These are phyloP conservation scores for Verticillium klebahnii DNA, from an alignment of 2,329 filamentous ascomycete genomes.

Conservation along the genomic window DNA sequence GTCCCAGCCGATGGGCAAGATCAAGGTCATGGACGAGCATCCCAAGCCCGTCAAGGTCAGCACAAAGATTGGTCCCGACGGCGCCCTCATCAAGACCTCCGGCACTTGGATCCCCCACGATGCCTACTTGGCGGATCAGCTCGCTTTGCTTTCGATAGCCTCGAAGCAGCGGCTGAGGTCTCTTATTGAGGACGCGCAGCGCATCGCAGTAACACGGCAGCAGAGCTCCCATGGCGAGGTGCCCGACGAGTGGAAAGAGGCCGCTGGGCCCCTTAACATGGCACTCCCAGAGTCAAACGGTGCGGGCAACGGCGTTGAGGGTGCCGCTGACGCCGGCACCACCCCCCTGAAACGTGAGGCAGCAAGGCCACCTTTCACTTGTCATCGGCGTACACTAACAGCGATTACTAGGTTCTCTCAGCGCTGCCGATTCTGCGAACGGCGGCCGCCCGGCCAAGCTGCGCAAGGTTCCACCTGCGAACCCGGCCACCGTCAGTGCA, in stretches of 20 bases:
- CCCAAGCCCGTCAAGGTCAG: conserved; percentile 49
- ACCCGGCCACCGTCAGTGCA: conserved; percentile 36
- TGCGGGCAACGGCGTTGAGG: conserved; percentile 28
- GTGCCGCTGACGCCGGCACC: conserved; percentile 48
- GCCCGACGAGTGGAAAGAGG: conserved; percentile 69
- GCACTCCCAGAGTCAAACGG: conserved; percentile 8
- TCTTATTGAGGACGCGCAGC: conserved; percentile 72
- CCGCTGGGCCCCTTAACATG: conserved; percentile 53
- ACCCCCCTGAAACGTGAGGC: conserved; percentile 58
- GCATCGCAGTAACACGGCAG: conserved; percentile 66
- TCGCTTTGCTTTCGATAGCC: conserved; percentile 77
- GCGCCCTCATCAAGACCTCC: conserved; percentile 56
- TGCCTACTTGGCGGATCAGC: conserved; percentile 72
- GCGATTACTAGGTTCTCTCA: conserved; percentile 21
- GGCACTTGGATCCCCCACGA: conserved; percentile 72
- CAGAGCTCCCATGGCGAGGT: conserved; percentile 75
- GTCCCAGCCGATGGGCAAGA: conserved; percentile 38
- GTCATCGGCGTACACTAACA: conserved; percentile 1
- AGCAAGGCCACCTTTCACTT: conserved; percentile 4
- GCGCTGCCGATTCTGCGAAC: conserved; percentile 25
- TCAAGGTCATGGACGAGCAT: conserved; percentile 45
- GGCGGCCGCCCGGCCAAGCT: conserved; percentile 41
- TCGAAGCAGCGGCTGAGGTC: conserved; percentile 74
- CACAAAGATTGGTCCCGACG: conserved; percentile 56
- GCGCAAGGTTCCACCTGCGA: conserved; percentile 41